Conservation (phyloP, 768 basidiomycete genomes). For the Collybiopsis confluens region DNA sequence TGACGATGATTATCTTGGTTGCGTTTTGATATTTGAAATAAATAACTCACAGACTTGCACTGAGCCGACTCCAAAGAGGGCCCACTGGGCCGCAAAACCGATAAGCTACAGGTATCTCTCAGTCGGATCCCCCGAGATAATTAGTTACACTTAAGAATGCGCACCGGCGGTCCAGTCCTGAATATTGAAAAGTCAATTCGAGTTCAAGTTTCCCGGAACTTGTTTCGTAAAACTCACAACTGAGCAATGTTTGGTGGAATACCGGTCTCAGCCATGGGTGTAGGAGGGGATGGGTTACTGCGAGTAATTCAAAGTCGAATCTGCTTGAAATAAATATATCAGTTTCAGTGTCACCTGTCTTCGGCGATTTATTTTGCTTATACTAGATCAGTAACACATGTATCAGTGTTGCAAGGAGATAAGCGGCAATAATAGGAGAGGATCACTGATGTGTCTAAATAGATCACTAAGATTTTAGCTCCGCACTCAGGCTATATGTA, state of each 20-base stretch:
- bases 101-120: neutral
- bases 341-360: too few relatives aligned
- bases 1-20: neutral
- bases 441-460: too few relatives aligned
- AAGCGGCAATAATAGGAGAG: too few relatives aligned
- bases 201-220: neutral
- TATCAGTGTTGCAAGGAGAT: too few relatives aligned
- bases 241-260: conserved; percentile 3
- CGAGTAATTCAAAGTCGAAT: too few relatives aligned
- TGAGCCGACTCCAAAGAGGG: neutral
- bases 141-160: neutral
- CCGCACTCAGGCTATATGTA: too few relatives aligned
- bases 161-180: neutral
- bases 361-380: too few relatives aligned
- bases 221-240: neutral
- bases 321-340: too few relatives aligned
- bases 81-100: neutral
- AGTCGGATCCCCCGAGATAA: neutral
- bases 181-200: neutral
- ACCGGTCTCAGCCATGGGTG: neutral
- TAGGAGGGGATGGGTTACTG: too few relatives aligned
- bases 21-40: neutral
- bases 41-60: too few relatives aligned
- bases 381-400: too few relatives aligned
- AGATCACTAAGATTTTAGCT: too few relatives aligned